Percentiles rank a stretch among this genome's conserved stretches.
Conservation (phyloP, 1,284 basidiomycete genomes). For the Spongispora temasekensis region DNA sequence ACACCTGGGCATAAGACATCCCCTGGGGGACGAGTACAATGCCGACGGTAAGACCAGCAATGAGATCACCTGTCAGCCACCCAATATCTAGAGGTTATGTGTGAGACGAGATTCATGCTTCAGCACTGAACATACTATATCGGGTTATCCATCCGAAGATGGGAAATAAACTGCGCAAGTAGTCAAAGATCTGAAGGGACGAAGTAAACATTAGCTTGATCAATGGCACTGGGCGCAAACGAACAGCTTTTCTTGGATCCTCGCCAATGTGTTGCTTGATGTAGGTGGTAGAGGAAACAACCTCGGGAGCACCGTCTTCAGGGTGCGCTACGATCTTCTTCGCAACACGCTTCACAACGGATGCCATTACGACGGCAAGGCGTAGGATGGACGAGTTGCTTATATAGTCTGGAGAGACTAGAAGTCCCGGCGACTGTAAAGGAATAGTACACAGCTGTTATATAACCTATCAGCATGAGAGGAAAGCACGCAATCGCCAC, state of each 20-base stretch:
- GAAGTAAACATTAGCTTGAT: not conserved
- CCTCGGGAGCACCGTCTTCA: constrained; percentile 56
- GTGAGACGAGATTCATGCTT: not conserved
- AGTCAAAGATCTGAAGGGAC: constrained; percentile 51
- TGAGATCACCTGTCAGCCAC: constrained; percentile 79
- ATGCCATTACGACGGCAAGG: constrained; percentile 37
- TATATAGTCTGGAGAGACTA: not conserved
- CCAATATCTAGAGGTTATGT: constrained; percentile 51
- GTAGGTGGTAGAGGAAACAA: constrained; percentile 60
- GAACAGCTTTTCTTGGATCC: constrained; percentile 51
- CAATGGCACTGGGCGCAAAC: constrained; percentile 18
- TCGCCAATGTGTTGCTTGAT: constrained; percentile 36
- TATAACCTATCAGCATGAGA: not conserved
- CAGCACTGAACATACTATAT: constrained; percentile 61
- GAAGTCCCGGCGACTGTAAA: not conserved
- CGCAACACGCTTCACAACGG: constrained; percentile 47
- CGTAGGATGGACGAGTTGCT: not conserved
- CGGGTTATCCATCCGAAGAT: constrained; percentile 81
- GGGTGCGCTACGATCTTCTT: constrained; percentile 64
- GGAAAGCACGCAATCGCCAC: not conserved
- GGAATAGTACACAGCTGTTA: not conserved
- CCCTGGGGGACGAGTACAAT: constrained; percentile 89
- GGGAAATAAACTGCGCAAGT: constrained; percentile 76
- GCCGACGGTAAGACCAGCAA: constrained; percentile 90
- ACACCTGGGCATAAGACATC: constrained; percentile 79